These are phyloP conservation scores for Xylariaceae sp. DNA, from an alignment of 2,329 filamentous ascomycete species.

Conservation along the genomic window DNA sequence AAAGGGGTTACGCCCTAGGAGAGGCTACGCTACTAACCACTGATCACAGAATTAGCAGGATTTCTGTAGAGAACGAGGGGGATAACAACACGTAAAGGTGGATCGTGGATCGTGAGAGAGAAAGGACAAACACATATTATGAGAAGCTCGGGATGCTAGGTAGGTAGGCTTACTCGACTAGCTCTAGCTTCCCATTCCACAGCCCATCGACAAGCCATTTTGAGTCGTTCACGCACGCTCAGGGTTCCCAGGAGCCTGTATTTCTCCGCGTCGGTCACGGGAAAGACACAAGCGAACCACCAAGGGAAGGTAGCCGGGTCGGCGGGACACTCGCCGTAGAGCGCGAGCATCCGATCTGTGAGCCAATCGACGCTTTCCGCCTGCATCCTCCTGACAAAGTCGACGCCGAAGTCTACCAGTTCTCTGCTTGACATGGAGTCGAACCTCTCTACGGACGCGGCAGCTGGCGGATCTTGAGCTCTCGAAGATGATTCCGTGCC, in stretches of 20 bases:
- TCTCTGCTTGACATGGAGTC: constrained; percentile 64
- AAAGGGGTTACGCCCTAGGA: neutral
- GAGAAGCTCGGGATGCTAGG: neutral
- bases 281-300: constrained; percentile 83
- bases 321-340: constrained; percentile 72
- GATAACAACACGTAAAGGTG: neutral
- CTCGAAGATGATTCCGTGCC: constrained; percentile 11
- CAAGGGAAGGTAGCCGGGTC: constrained; percentile 79
- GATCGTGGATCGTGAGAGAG: too few relatives aligned
- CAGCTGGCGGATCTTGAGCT: constrained; percentile 15
- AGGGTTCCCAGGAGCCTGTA: constrained; percentile 68
- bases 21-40: constrained; percentile 16
- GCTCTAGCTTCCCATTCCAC: constrained; percentile 62
- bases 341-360: constrained; percentile 63
- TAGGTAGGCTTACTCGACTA: constrained; percentile 57
- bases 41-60: constrained; percentile 4
- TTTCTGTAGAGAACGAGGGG: neutral
- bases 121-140: neutral
- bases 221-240: constrained; percentile 75
- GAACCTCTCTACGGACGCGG: constrained; percentile 35
- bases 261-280: constrained; percentile 72
- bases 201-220: constrained; percentile 79
- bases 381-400: constrained; percentile 67
- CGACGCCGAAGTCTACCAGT: constrained; percentile 60
- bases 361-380: constrained; percentile 69